Evolutionary conservation across 768 basidiomycete genomes (phyloP).

Genomic region (Boletus pseudopeckii): DNA sequence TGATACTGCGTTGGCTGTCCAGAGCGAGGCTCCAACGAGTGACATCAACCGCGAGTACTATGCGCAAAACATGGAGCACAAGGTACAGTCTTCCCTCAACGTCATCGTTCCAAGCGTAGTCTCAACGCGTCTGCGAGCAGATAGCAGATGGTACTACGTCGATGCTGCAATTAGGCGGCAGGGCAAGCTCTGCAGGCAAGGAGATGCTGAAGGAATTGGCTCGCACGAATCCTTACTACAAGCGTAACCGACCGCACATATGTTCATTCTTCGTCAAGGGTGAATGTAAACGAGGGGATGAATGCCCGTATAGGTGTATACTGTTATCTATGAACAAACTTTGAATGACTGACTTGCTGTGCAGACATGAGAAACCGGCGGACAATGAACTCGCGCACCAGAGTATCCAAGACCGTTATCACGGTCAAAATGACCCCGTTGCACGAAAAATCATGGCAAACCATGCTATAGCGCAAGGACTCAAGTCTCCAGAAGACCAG

Average conservation of each 20-base stretch:
- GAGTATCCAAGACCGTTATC: constrained; percentile 91
- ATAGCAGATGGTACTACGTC: constrained; percentile 66
- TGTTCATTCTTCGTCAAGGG: constrained; percentile 97
- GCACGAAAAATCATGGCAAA: constrained; percentile 81
- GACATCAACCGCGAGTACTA: constrained; percentile 97
- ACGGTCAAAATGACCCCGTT: constrained; percentile 91
- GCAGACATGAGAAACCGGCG: constrained; percentile 83
- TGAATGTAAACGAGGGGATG: constrained; percentile 84
- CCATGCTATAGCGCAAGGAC: constrained; percentile 78
- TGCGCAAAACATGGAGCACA: constrained; percentile 86
- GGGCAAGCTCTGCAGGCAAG: constrained; percentile 77
- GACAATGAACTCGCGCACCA: constrained; percentile 85
- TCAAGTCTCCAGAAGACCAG: constrained; percentile 86
- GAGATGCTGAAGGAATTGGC: constrained; percentile 97
- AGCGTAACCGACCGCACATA: constrained; percentile 89
- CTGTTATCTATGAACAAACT: not conserved
- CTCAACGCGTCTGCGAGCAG: constrained; percentile 35
- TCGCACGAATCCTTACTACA: constrained; percentile 94
- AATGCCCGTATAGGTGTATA: constrained; percentile 83
- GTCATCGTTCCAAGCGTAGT: not conserved
- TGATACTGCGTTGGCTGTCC: constrained; percentile 85
- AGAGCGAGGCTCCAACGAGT: constrained; percentile 89
- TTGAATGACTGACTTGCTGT: not conserved
- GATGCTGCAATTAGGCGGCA: constrained; percentile 50
- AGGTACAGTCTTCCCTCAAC: constrained; percentile 42